Base-by-base conservation (phyloP, 1,284 basidiomycete genomes). In the Naganishia sp. region DNA sequence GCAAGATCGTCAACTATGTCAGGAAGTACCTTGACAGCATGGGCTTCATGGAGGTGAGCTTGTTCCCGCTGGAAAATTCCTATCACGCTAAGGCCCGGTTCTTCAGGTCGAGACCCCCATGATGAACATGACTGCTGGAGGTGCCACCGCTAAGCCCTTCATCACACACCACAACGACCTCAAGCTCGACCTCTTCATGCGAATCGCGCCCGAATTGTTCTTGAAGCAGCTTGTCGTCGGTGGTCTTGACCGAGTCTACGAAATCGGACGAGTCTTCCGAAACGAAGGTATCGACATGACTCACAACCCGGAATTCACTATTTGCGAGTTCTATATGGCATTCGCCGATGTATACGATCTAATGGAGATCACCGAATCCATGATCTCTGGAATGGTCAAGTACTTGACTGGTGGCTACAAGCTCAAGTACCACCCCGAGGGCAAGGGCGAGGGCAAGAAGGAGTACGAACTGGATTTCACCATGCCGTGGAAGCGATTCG, bases 311-410 rank as follows among this genome's bases (percentile, higher is more conserved):
- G 92, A 95, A 78, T 95, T 96, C 83, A 92, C 92, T 23, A 96
- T 98, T 81, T 99, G 95, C 85, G 95, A 99, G 83, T 99, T 99
- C 82, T 99, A 99, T 80, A 99, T 99, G 95, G 95, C 95, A 32
- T 99, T 98, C 76, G 95, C 95, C 70, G 95, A 99, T 81, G 96
- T 97, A 93, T 91, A 94, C 83, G 96, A 99, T 77, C 71, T 99
- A 68, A 98, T 99, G 95, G 94, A 98, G 67, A 85, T 99, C 71
- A 99, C 95, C 43, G 96, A 99, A 82, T 82, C 83, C 54, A 85
- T 99, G 83, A 80, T 98, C 46, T 91, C 94, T 75, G 92, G 94
- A 5, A 82, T 99, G 78, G 95, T 98, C 77, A 91, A 90, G 85
- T 86, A 85, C 73, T 81, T 99, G 65, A 96, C 87, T 52, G 92